phyloP scores from a whole-genome alignment of 2,329 filamentous ascomycete species.

The Knufia fluminis region DNA sequence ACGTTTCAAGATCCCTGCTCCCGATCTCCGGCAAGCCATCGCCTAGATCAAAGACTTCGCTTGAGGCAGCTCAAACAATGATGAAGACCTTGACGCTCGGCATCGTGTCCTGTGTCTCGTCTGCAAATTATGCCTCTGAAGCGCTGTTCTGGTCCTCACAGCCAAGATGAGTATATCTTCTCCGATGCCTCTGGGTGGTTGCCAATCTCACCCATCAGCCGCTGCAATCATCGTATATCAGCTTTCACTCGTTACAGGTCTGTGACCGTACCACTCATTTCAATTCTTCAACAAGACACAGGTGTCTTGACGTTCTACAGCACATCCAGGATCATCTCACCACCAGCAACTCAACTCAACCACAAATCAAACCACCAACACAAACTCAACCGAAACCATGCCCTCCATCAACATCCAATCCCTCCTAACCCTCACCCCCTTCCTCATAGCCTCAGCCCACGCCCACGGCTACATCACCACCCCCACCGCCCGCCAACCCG shows the following conservation, averaged over 20 bases:
- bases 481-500: neutral
- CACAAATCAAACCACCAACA: neutral
- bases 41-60: no score
- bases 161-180: no score
- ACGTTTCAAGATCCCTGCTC: no score
- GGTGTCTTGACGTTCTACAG: neutral
- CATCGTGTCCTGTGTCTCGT: no score
- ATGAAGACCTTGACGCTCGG: no score
- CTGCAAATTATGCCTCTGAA: no score
- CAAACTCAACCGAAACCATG: neutral
- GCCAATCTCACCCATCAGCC: neutral
- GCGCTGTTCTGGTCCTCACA: no score
- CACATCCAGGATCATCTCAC: neutral
- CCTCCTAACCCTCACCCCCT: neutral
- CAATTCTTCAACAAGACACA: neutral
- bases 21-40: no score
- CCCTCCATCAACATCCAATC: neutral
- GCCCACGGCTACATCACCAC: neutral
- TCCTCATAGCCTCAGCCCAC: neutral
- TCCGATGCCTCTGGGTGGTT: neutral
- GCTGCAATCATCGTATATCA: neutral
- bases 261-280: neutral
- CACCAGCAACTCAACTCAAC: no score
- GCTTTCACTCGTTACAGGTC: neutral
- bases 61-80: no score